Evolutionary conservation across 768 basidiomycete genomes (phyloP), one percentile per base, ranked within the genome.

Genomic region (Mycena haematopus): DNA sequence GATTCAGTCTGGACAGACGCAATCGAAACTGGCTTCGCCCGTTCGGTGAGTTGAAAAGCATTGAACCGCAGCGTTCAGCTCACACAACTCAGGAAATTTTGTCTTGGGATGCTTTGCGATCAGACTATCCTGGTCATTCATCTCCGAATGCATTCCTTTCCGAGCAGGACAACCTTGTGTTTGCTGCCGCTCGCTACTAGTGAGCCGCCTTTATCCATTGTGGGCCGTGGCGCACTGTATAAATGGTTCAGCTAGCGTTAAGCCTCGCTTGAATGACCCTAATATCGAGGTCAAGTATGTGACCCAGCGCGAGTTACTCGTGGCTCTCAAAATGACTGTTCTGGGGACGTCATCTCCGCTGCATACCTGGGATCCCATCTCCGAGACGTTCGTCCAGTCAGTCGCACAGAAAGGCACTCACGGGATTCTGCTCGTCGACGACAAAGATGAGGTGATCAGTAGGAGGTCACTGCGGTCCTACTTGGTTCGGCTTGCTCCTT

Each of bases 311-410:
- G 82, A 88, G 19, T 71, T 92, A 25, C 75, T 88, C 17, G 63
- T 72, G 14, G 84, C 82, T 6, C 78, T 93, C 31, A 82, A 81
- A 59, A 77, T 80, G 73, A 84, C 82, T 2, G 77, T 88, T 6
- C 76, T 89, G 33, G 92, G 92, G 45, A 80, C 84, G 6, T 90
- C 92, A 0, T 93, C 92, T 17, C 68, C 77, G 6, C 76, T 90
- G 29, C 84, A 89, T 71, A 74, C 74, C 10, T 95, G 92, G 92
- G 82, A 92, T 71, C 47, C 74, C 1, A 33, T 35, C 2, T 70
- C 70, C 2, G 88, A 92, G 66, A 79, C 76, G 19, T 94, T 96
- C 68, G 71, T 84, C 2, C 82, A 84, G 58, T 70, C 76, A 13
- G 75, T 74, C 4, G 68, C 79, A 0, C 66, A 72, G 17, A 71